Conservation (phyloP, 345 rosid genomes). For the Aethionema arabicum region DNA sequence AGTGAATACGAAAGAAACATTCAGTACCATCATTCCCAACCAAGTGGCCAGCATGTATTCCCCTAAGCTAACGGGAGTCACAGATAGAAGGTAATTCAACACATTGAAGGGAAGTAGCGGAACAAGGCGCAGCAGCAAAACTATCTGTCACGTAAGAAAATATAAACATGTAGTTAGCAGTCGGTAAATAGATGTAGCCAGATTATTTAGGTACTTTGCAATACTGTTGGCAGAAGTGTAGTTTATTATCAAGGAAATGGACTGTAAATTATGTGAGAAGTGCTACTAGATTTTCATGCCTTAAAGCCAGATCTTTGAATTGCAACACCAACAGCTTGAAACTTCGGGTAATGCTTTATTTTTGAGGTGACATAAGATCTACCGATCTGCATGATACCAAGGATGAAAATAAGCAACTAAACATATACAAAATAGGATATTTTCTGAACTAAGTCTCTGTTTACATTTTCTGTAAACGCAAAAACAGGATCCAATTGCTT, state of each 20-base stretch:
- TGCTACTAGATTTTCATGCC: slow-evolving; percentile 35
- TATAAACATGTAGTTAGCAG: slow-evolving; percentile 26
- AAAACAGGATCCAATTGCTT: slow-evolving; percentile 11
- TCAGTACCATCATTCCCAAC: slow-evolving; percentile 62
- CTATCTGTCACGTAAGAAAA: slow-evolving; percentile 44
- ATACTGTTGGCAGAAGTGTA: slow-evolving; percentile 13
- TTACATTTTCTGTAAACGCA: slow-evolving; percentile 10
- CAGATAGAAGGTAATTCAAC: slow-evolving; percentile 59
- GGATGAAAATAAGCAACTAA: slow-evolving; percentile 15
- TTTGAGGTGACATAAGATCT: slow-evolving; percentile 50
- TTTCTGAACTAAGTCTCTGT: neutral
- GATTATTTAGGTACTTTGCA: slow-evolving; percentile 2
- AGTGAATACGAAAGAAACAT: slow-evolving; percentile 1
- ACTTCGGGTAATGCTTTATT: slow-evolving; percentile 51
- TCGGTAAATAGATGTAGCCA: slow-evolving; percentile 1
- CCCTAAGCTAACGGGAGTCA: slow-evolving; percentile 52
- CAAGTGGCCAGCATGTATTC: slow-evolving; percentile 54
- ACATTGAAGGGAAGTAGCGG: slow-evolving; percentile 59
- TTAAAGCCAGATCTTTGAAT: slow-evolving; percentile 60
- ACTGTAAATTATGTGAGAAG: slow-evolving; percentile 8
- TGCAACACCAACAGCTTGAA: slow-evolving; percentile 50
- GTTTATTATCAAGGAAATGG: neutral
- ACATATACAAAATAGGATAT: slow-evolving; percentile 1
- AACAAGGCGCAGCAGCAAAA: slow-evolving; percentile 57
- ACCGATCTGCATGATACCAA: slow-evolving; percentile 47